phyloP scores from a whole-genome alignment of 2,329 filamentous ascomycete species.

The Penicillium sp. region DNA sequence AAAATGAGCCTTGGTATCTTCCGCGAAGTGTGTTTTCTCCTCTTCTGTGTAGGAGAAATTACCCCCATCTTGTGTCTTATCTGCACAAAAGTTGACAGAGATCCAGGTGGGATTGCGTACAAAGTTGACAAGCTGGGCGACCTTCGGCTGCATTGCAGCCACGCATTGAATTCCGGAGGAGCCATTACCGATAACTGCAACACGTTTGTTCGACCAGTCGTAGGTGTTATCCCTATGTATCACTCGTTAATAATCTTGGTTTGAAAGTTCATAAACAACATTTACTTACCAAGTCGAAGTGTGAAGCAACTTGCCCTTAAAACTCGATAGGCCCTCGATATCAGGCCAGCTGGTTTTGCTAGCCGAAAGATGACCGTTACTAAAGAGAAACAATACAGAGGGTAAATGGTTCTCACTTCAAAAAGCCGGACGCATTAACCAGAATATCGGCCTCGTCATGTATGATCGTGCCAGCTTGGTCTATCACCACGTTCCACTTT shows the following conservation, averaged over 20 bases:
- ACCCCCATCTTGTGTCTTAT: conserved; percentile 22
- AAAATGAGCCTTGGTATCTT: conserved; percentile 13
- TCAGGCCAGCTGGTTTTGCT: conserved; percentile 25
- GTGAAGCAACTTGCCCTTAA: conserved; percentile 32
- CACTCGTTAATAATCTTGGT: not conserved
- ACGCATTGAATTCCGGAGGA: conserved; percentile 38
- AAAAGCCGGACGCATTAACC: conserved; percentile 32
- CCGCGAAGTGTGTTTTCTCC: conserved; percentile 20
- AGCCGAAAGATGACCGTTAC: not conserved
- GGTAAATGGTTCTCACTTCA: conserved; percentile 5
- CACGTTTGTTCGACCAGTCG: conserved; percentile 19
- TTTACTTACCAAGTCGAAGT: conserved; percentile 26
- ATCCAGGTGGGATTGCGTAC: conserved; percentile 32
- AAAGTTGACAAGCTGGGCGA: conserved; percentile 25
- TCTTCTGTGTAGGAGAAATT: conserved; percentile 26
- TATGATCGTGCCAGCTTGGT: conserved; percentile 24
- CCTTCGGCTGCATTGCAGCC: conserved; percentile 14
- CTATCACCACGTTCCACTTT: conserved; percentile 36
- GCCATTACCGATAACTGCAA: conserved; percentile 27
- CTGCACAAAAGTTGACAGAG: conserved; percentile 17
- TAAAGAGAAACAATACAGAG: not conserved
- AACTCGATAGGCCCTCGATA: conserved; percentile 26
- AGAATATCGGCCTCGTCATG: conserved; percentile 37
- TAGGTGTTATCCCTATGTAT: conserved; percentile 18
- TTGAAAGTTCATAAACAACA: too few relatives aligned